phyloP scores from a whole-genome alignment of 257 asterid species.

The Solanum chiquidenum region DNA sequence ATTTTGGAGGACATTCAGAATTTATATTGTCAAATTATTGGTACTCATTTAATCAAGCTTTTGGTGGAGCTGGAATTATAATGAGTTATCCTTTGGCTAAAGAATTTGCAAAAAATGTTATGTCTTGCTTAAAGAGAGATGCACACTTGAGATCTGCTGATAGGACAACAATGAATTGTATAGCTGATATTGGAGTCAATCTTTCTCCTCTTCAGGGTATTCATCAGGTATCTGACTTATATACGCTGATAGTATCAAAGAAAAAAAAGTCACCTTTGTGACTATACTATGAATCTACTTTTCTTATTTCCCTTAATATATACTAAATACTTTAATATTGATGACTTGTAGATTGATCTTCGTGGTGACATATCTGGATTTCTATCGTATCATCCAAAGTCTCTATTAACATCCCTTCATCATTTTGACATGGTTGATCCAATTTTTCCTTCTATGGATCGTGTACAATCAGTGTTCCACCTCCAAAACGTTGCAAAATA shows the following conservation, averaged over 20 bases:
- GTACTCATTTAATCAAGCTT: conserved; percentile 13
- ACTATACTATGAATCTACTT: neutral
- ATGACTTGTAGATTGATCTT: conserved; percentile 35
- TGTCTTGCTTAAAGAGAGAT: conserved; percentile 15
- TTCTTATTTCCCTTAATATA: neutral
- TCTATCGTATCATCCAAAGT: conserved; percentile 48
- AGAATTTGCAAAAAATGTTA: conserved; percentile 8
- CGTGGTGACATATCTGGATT: conserved; percentile 55
- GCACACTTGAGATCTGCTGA: conserved; percentile 9
- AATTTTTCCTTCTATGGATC: conserved; percentile 32
- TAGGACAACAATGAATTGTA: conserved; percentile 7
- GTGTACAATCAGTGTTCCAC: conserved; percentile 32
- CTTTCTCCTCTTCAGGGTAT: conserved; percentile 19
- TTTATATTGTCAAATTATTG: conserved; percentile 2
- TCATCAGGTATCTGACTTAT: conserved; percentile 18
- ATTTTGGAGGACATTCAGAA: conserved; percentile 20
- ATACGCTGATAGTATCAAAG: neutral
- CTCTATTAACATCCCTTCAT: conserved; percentile 43
- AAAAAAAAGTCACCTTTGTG: neutral
- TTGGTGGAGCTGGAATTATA: conserved; percentile 27
- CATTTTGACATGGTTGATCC: conserved; percentile 49
- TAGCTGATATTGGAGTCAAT: conserved; percentile 21
- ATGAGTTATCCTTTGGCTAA: conserved; percentile 22
- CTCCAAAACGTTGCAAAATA: conserved; percentile 31
- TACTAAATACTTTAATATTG: neutral